Evolutionary conservation across 2,329 filamentous ascomycete species (phyloP), one percentile per base, ranked within the genome.

Genomic region (Colletotrichum destructivum): DNA sequence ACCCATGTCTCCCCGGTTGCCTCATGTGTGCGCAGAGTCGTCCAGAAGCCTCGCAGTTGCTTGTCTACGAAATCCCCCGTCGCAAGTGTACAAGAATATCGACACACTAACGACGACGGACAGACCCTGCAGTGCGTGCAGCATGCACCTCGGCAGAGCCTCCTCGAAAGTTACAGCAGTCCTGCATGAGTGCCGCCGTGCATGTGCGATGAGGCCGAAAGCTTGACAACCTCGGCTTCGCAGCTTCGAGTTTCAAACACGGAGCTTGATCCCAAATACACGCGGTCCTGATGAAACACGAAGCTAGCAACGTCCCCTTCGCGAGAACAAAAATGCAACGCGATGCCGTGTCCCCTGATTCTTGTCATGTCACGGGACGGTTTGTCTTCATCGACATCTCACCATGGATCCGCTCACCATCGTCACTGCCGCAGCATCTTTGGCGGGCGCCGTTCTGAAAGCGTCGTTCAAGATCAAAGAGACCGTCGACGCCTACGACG

Each of bases 351-450:
- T 8, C 8, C 8, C 61, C 49, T 31, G 38, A 16, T 23, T 4
- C 0, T 26, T 51, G 4, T 8, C 26, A n/a, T 51, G 18, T 6
- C 16, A 16, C 3, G 6, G 11, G 11, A 54, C 13, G 8, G 1
- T 42, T 40, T 21, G 44, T 9, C 12, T 38, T 21, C 35, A 9
- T 47, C 11, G 16, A 3, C 18, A 38, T 38, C 31, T 35, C 7
- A 42, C 44, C 38, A 79, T 81, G 77, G 72, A 75, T 15, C 78
- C 79, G 2, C 78, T 86, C 71, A 72, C 31, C 18, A 56, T 71
- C 21, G 56, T 66, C 21, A 72, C 70, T n/a, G 70, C 61, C 15
- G 61, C 70, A 26, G 67, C 67, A 23, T 70, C 70, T 6, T 51
- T 72, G 42, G 70, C 70, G 4, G 70, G 66, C 26, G 61, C 44